phyloP scores from a whole-genome alignment of 2,329 filamentous ascomycete genomes.

The Colletotrichum higginsianum region DNA sequence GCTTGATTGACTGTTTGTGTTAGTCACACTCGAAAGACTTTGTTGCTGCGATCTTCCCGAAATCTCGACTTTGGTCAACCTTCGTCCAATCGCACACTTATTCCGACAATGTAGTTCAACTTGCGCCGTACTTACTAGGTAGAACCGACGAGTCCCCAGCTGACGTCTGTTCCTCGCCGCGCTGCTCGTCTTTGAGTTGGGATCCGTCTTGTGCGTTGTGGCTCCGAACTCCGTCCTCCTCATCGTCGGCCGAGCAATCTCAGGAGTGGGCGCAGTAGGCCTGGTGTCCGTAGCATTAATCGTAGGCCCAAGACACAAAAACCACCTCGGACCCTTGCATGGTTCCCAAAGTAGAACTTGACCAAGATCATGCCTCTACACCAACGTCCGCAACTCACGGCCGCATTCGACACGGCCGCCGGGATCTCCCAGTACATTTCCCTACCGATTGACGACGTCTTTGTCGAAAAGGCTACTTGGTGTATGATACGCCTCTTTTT shows the following conservation, averaged over 20 bases:
- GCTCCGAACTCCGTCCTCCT: slow-evolving; percentile 55
- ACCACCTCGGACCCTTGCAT: neutral
- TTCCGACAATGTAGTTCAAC: no score
- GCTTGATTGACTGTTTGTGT: neutral
- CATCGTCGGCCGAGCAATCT: slow-evolving; percentile 58
- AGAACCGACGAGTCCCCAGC: no score
- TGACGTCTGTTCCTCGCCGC: slow-evolving; percentile 48
- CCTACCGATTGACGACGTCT: slow-evolving; percentile 64
- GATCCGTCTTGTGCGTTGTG: slow-evolving; percentile 60
- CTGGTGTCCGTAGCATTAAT: slow-evolving; percentile 44
- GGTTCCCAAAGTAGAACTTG: slow-evolving; percentile 59
- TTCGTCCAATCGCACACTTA: no score
- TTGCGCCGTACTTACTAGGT: no score
- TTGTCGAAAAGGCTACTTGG: slow-evolving; percentile 65
- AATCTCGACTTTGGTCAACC: no score
- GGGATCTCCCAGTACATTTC: slow-evolving; percentile 67
- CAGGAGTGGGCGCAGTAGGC: slow-evolving; percentile 52
- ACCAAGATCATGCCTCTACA: slow-evolving; percentile 64
- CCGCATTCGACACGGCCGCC: slow-evolving; percentile 68
- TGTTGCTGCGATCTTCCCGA: no score
- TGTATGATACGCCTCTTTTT: slow-evolving; percentile 44
- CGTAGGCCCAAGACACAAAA: neutral
- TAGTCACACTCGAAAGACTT: neutral
- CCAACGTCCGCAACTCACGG: slow-evolving; percentile 68
- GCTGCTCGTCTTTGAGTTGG: slow-evolving; percentile 61